Base-by-base conservation (phyloP, 2,329 filamentous ascomycete species). In the Emericellopsis cladophorae region DNA sequence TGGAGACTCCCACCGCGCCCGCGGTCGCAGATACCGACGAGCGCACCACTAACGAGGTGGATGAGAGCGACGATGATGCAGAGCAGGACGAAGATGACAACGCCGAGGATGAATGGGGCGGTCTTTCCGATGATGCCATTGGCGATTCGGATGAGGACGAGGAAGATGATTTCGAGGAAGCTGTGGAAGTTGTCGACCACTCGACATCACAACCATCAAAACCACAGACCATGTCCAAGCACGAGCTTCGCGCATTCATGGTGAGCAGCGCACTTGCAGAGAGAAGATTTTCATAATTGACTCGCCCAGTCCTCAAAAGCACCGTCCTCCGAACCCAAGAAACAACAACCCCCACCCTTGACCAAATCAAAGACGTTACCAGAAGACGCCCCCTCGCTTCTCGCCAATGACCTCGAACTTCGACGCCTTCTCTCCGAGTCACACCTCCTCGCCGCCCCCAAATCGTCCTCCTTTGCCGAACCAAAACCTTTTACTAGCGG, bases 351-450 rank as follows among this genome's bases (percentile, higher is more conserved):
- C 45, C 49, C 40, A 42, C 48, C 47, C 18, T 54, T 44, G 37
- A 56, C 34, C 42, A 52, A 29, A 29, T 29, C 26, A 12, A 24
- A 23, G 3, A 49, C 24, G n/a, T 47, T 61, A 40, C 59, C 70
- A 44, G 76, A 82, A 53, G 74, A 81, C 54, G 72, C 72, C 40
- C 70, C 70, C 47, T 73, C 73, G 10, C 83, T 94, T 46, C 72
- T 96, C 15, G 88, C 89, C 57, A 89, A 95, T 59, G 92, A 96
- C 59, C 78, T 95, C 41, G 89, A 86, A 32, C 78, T 98, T 12
- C 90, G 95, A 59, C 81, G 88, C 37, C 78, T 98, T 33, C 77
- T 98, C 43, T 74, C 81, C 50, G 92, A 98, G 68, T 95, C 89
- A 0, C 88, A 95, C 61, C 80, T 96, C 45, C 78, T 96, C 43